A percentile compares a stretch with the other conserved stretches of the same genome.
Conservation (phyloP, 768 basidiomycete genomes). For the Russula sp. region DNA sequence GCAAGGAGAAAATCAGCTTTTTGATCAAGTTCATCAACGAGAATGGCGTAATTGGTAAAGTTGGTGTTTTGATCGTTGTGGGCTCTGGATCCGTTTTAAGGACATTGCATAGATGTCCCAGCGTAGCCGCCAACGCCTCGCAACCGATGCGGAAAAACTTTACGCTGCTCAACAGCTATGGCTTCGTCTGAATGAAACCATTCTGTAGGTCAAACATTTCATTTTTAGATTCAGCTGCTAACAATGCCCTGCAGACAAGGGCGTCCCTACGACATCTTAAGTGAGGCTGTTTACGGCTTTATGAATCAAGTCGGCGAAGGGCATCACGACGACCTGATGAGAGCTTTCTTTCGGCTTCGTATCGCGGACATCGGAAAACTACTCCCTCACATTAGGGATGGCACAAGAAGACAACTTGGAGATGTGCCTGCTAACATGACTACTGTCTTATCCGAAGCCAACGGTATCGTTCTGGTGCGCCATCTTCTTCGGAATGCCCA, state of each 20-base stretch:
- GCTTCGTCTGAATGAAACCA: conserved; percentile 65
- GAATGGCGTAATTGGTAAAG: conserved; percentile 76
- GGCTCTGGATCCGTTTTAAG: background rate
- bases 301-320: conserved; percentile 58
- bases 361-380: conserved; percentile 64
- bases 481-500: background rate
- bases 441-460: conserved; percentile 60
- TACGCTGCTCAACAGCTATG: conserved; percentile 80
- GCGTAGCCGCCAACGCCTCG: conserved; percentile 67
- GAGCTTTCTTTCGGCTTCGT: conserved; percentile 78
- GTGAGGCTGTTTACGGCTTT: conserved; percentile 65
- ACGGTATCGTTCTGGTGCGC: conserved; percentile 64
- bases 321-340: conserved; percentile 69
- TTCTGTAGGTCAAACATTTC: conserved; percentile 47
- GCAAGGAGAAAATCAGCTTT: conserved; percentile 75
- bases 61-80: conserved; percentile 34
- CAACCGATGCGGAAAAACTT: conserved; percentile 82
- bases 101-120: conserved; percentile 67
- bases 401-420: conserved; percentile 45
- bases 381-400: conserved; percentile 56
- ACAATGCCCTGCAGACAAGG: conserved; percentile 43
- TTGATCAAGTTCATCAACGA: conserved; percentile 89
- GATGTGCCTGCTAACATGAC: conserved; percentile 46
- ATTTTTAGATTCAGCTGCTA: background rate
- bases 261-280: conserved; percentile 59